Base-by-base conservation (phyloP, 1,284 basidiomycete genomes). In the Crucibulum parvulum region DNA sequence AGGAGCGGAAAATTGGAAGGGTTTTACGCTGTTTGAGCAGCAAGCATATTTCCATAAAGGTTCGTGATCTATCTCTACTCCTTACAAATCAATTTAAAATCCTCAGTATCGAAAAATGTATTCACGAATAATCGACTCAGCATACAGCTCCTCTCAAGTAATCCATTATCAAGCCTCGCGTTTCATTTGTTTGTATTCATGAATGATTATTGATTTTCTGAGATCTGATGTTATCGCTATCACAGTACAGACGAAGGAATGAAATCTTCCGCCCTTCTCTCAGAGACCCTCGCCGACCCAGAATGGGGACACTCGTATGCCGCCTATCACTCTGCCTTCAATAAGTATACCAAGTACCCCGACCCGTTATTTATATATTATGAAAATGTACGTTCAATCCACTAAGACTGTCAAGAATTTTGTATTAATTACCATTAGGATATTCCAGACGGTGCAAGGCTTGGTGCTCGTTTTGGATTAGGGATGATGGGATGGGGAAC, bases 11-110 rank as follows among this genome's bases (percentile, higher is more conserved):
- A 59, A 63, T 79, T 2, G 69, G 67, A n/a, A 69, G 77, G 35
- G 63, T 81, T 11, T 57, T 82, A 48, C 70, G 79, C 11, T 57
- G 76, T 1, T 69, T 82, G 1, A 72, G 72, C 5, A 71, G 76
- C 0, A 71, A 73, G 39, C 77, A 79, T 58, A 75, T 53, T 82
- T 79, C 65, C 61, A 63, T 16, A 80, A 81, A 72, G 71, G 78
- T 78, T 9, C 37, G 7, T 52, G 11, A 11, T 37, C 41, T 35
- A 37, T 48, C 43, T 31, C 10, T 56, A n/a, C 31, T 16, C 24
- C 18, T 13, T 51, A 13, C n/a, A 41, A 48, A 6, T 43, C 11
- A 43, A 16, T 34, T 47, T 47, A 46, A 38, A n/a, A 24, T 35
- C 13, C 37, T 6, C 39, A 70, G 71, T 66, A 34, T 55, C 58